phyloP scores from a whole-genome alignment of 169 alveolate genomes.

The Plasmodium yoelii region DNA sequence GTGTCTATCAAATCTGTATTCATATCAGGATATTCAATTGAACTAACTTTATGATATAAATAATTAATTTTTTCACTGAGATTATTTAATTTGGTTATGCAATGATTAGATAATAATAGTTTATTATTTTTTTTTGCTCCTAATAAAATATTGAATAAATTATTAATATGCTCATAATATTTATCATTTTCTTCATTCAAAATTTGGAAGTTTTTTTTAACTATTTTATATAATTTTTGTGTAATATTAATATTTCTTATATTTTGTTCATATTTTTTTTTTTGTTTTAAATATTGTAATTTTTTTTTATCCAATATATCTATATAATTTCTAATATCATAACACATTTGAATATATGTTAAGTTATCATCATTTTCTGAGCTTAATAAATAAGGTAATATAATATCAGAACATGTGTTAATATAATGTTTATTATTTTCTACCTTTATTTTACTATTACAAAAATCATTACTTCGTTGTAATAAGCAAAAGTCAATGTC shows the following conservation, averaged over 20 bases:
- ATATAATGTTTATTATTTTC: constrained; percentile 29
- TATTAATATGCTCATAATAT: constrained; percentile 1
- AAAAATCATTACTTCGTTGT: constrained; percentile 28
- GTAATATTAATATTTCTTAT: constrained; percentile 10
- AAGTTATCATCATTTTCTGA: constrained; percentile 11
- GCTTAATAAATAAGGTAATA: constrained; percentile 53
- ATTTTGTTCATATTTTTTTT: constrained; percentile 34
- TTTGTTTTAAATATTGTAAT: constrained; percentile 16
- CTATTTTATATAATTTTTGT: constrained; percentile 39
- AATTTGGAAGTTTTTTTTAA: constrained; percentile 22
- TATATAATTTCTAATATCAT: constrained; percentile 19
- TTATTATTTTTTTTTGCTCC: constrained; percentile 12
- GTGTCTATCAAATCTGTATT: not conserved
- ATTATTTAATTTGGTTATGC: constrained; percentile 17
- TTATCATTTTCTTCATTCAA: constrained; percentile 22
- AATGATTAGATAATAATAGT: constrained; percentile 1
- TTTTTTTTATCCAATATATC: constrained; percentile 28
- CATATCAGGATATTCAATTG: constrained; percentile 18
- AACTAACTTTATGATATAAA: not conserved
- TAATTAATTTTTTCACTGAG: constrained; percentile 11
- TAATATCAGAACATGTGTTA: constrained; percentile 56
- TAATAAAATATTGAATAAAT: constrained; percentile 25
- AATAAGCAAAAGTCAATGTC: constrained; percentile 1
- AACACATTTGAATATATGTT: constrained; percentile 18
- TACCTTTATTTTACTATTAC: constrained; percentile 18